These are phyloP conservation scores for Geotrichum reessii DNA, from an alignment of 1,139 yeast species.

Conservation along the genomic window DNA sequence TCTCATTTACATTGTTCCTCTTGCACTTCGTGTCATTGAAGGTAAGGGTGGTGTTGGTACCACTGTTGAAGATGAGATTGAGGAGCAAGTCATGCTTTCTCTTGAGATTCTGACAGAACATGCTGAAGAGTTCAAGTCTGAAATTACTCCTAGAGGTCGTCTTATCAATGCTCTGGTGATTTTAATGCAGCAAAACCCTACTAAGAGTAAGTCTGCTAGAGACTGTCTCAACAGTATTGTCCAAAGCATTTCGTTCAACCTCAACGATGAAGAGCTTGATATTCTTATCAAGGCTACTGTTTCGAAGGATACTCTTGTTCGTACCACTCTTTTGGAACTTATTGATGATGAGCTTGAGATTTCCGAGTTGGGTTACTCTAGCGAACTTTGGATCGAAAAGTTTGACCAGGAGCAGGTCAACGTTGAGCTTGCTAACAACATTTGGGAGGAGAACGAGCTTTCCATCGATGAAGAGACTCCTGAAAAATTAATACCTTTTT, in stretches of 20 bases:
- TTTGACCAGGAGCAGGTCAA: conserved; percentile 67
- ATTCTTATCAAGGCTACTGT: conserved; percentile 55
- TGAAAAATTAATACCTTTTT: conserved; percentile 22
- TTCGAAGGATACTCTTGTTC: conserved; percentile 63
- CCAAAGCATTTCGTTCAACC: conserved; percentile 63
- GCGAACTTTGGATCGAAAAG: conserved; percentile 71
- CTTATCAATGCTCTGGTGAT: conserved; percentile 59
- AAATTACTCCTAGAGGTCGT: conserved; percentile 60
- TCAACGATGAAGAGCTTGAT: conserved; percentile 51
- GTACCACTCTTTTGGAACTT: conserved; percentile 73
- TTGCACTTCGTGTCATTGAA: conserved; percentile 50
- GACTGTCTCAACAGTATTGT: conserved; percentile 75
- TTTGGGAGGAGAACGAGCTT: conserved; percentile 74
- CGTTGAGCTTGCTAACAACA: conserved; percentile 63
- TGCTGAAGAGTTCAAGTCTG: conserved; percentile 65
- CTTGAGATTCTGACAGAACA: conserved; percentile 73
- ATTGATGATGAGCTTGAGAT: conserved; percentile 84
- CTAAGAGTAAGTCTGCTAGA: conserved; percentile 74
- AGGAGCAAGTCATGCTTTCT: conserved; percentile 75
- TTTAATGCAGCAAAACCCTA: conserved; percentile 58
- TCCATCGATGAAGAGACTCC: conserved; percentile 43
- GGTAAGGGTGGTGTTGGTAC: conserved; percentile 52
- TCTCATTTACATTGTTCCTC: conserved; percentile 68
- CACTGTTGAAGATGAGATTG: conserved; percentile 71
- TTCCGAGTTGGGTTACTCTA: conserved; percentile 49